These are phyloP conservation scores for Forsythia viridissima DNA, from an alignment of 257 asterid species.

Conservation along the genomic window DNA sequence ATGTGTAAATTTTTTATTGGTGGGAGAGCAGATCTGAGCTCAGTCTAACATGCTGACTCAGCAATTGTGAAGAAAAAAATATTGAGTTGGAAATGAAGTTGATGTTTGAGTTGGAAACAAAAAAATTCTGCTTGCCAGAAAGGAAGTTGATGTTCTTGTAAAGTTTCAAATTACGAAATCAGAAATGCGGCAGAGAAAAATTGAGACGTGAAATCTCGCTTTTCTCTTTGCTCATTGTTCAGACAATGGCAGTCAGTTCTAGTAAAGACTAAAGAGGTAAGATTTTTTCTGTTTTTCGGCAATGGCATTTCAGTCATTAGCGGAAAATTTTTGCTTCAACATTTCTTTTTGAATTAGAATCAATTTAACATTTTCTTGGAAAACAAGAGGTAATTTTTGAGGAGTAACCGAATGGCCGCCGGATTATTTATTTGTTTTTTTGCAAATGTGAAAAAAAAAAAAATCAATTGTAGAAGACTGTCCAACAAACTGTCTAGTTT, in stretches of 20 bases:
- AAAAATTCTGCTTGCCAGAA: too few species aligned
- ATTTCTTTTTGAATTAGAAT: slow-evolving; percentile 10
- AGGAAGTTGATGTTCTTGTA: too few species aligned
- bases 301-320: slow-evolving; percentile 14
- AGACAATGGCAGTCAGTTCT: slow-evolving; percentile 52
- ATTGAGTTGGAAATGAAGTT: too few species aligned
- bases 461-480: too few species aligned
- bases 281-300: slow-evolving; percentile 16
- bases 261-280: slow-evolving; percentile 36
- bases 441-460: background rate
- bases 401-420: background rate
- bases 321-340: background rate
- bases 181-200: slow-evolving; percentile 5
- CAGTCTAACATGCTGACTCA: too few species aligned
- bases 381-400: background rate
- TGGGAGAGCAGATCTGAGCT: too few species aligned
- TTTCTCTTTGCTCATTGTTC: slow-evolving; percentile 2
- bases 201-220: slow-evolving; percentile 15
- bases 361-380: slow-evolving; percentile 7
- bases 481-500: too few species aligned
- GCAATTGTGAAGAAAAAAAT: too few species aligned
- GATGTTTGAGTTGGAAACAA: too few species aligned
- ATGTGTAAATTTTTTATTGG: too few species aligned
- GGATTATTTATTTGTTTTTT: too few species aligned
- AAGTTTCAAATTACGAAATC: background rate